Evolutionary conservation across 75 land plant genomes (phyloP).

Genomic region (Chamaecyparis obtusa): DNA sequence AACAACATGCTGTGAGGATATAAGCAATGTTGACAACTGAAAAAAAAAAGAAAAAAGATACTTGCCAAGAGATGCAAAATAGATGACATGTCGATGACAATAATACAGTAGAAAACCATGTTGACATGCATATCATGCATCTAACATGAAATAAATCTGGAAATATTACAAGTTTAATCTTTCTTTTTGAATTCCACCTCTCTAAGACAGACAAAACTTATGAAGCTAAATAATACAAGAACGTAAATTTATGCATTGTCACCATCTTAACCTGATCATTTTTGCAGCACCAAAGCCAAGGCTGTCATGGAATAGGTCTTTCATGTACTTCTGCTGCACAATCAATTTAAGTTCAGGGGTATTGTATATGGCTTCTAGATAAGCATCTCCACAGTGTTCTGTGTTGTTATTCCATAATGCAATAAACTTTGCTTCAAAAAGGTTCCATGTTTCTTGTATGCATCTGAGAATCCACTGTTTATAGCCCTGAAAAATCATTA

Average conservation of each 20-base stretch:
- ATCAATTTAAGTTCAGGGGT: conserved; percentile 43
- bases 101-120: background rate
- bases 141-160: background rate
- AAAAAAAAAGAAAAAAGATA: background rate
- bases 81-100: background rate
- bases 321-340: conserved; percentile 61
- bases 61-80: background rate
- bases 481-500: conserved; percentile 50
- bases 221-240: background rate
- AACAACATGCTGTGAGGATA: background rate
- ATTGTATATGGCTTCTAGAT: conserved; percentile 67
- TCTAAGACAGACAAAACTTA: background rate
- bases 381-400: conserved; percentile 85
- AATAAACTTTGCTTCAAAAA: conserved; percentile 65
- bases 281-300: conserved; percentile 98
- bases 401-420: conserved; percentile 69
- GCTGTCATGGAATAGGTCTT: conserved; percentile 75
- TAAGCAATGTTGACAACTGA: background rate
- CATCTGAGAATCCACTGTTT: conserved; percentile 82
- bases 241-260: background rate
- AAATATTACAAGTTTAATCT: background rate
- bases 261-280: conserved; percentile 74
- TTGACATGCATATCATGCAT: background rate
- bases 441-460: conserved; percentile 77
- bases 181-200: background rate